A percentile compares a stretch with the other conserved stretches of the same genome.
Evolutionary conservation across 306 rosid species (phyloP).

Genomic region (Rubus idaeus): DNA sequence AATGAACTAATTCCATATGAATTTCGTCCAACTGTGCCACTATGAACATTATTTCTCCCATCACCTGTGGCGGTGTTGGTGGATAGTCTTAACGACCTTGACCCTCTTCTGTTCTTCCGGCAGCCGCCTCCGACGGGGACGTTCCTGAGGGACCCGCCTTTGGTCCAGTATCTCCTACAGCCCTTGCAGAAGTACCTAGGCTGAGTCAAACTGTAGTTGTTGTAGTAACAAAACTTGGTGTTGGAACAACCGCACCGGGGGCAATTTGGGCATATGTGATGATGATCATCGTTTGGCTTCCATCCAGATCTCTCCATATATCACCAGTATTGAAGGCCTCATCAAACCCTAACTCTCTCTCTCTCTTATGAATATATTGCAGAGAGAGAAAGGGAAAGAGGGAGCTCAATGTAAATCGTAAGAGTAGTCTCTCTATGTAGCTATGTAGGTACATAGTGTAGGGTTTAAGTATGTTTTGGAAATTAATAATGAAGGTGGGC

Average conservation of each 20-base stretch:
- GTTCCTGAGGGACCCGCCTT: slow-evolving; percentile 77
- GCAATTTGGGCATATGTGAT: slow-evolving; percentile 57
- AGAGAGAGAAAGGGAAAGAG: slow-evolving; percentile 10
- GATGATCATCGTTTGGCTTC: slow-evolving; percentile 54
- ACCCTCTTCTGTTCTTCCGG: slow-evolving; percentile 35
- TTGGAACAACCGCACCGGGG: slow-evolving; percentile 76
- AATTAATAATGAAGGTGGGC: slow-evolving; percentile 24
- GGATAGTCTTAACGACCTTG: slow-evolving; percentile 29
- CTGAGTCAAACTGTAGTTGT: slow-evolving; percentile 79
- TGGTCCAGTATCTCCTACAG: slow-evolving; percentile 82
- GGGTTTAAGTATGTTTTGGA: not conserved
- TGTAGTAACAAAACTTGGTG: slow-evolving; percentile 86
- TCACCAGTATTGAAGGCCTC: slow-evolving; percentile 31
- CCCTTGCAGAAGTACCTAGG: slow-evolving; percentile 84
- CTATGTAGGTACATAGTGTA: not conserved
- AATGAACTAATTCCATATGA: slow-evolving; percentile 25
- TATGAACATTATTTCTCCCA: not conserved
- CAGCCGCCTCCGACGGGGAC: slow-evolving; percentile 71
- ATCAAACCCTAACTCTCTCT: slow-evolving; percentile 22
- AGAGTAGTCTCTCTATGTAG: not conserved
- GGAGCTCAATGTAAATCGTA: not conserved
- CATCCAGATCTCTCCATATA: slow-evolving; percentile 56
- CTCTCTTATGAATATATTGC: not conserved
- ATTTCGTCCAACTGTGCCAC: slow-evolving; percentile 4
- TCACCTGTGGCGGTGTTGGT: not conserved